Evolutionary conservation across 441 rosid species (phyloP), one percentile per base, ranked within the genome.

Genomic region (Caryocar brasiliense): DNA sequence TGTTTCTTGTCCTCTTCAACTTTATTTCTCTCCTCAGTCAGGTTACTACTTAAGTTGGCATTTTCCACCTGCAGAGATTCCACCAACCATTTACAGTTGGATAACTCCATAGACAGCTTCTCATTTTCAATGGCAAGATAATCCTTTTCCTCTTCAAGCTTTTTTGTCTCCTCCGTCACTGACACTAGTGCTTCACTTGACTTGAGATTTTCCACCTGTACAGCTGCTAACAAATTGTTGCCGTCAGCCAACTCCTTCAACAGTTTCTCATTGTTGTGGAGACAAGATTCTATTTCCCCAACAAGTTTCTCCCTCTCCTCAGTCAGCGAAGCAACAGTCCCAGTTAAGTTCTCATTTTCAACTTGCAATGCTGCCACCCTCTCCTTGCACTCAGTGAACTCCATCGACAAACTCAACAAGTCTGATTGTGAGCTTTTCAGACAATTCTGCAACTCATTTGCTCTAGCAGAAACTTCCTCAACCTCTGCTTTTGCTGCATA

Each of bases 111-210:
- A 14, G 56, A 64, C 8, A 72, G 38, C 12, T 59, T 66, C 42
- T 78, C 66, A 63, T 54, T 54, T 19, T 43, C 67, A 59, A n/a
- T 62, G 10, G 73, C 61, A 71, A 78, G 72, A 62, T 33, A 59
- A 45, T 74, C 67, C 61, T 76, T 83, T 57, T 82, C 82, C 68
- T 76, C 86, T 67, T 76, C 66, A 56, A 78, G 74, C 62, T 70
- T 80, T 46, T 62, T 72, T 62, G 61, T 71, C 51, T 63, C 79
- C 38, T 66, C 79, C 17, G 58, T 58, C 57, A 72, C 34, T 26
- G 67, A 52, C 26, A 76, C 64, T 71, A 79, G 51, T 62, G 37
- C 66, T 59, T 27, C 82, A 59, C 59, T 78, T 24, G 70, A 60
- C 56, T 68, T 59, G 25, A 74, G 65, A 46, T 47, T 72, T 54